Evolutionary conservation across 192 early-diverging fungal genomes (phyloP), one percentile per base, ranked within the genome.

Genomic region (Dispira parvispora): DNA sequence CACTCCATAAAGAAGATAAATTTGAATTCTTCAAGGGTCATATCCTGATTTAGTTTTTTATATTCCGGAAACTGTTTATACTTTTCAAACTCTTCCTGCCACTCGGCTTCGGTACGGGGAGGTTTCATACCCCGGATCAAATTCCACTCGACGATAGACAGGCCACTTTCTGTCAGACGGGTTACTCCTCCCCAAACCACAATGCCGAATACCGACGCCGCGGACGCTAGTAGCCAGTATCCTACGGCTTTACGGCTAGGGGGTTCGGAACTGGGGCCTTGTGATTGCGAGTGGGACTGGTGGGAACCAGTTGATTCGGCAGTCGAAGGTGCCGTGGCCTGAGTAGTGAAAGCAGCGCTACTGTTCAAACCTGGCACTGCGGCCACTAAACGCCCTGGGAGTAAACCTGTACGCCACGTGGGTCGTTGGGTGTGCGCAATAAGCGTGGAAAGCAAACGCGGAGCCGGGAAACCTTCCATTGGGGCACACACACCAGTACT

Each of bases 21-120:
- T 75, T 99, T 96, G 79, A 99, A 96, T 69, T 98, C 92, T 28
- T 83, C 74, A 20, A 96, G 69, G 2, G 83, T 84, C 70, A 98
- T 92, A 45, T 89, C 75, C 60, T 86, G 85, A 72, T 98, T 92
- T 63, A 94, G 74, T 84, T 89, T 77, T 72, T 92, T 91, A 73
- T 93, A 98, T 75, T 98, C 96, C 27, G 96, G 96, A 63, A 88
- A 95, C 77, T 89, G 86, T 70, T 98, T 95, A 82, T 98, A 98
- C 75, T 96, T 98, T 71, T 87, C 84, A 81, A 96, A 96, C 79
- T 98, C 96, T 49, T 78, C 81, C 57, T 84, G 75, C 96, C 96
- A 98, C 61, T 92, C 89, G 25, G 75, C 71, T 54, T 92, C 78
- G 44, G 83, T 86, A 42, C 83, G 70, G 8, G 96, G 96, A 56